A percentile compares a stretch with the other conserved stretches of the same genome.
Conservation (phyloP, 2,329 filamentous ascomycete genomes). For the Aspergillus awamori region DNA sequence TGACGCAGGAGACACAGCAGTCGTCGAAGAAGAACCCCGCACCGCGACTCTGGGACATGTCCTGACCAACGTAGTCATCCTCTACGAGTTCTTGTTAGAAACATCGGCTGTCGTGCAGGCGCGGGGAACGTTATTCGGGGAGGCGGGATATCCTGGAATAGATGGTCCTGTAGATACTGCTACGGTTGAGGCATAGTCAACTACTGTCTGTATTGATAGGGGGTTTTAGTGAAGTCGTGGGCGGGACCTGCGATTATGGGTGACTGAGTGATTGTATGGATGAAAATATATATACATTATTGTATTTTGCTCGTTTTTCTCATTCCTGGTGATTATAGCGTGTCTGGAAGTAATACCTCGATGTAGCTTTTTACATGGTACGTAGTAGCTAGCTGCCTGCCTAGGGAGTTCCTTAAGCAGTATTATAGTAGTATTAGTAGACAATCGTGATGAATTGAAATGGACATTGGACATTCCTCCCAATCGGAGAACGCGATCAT, state of each 20-base stretch:
- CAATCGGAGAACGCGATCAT: too few species aligned
- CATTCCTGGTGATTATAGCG: neutral
- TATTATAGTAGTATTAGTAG: too few species aligned
- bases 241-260: neutral
- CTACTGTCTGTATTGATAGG: neutral
- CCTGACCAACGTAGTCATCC: conserved; percentile 75
- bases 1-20: conserved; percentile 16
- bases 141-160: conserved; percentile 62
- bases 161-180: neutral
- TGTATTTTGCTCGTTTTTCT: neutral
- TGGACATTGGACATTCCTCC: too few species aligned
- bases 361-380: too few species aligned
- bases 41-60: conserved; percentile 74
- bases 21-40: conserved; percentile 36
- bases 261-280: neutral
- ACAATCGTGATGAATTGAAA: too few species aligned
- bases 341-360: too few species aligned
- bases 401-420: too few species aligned
- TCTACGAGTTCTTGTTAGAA: conserved; percentile 80
- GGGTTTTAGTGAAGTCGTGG: neutral
- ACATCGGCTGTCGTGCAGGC: conserved; percentile 74
- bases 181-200: neutral
- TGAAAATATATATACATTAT: neutral
- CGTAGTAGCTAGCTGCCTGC: too few species aligned
- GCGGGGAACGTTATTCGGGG: conserved; percentile 73